Conservation (phyloP, 225 moss, liverwort and hornwort species). For the Straminergon stramineum region DNA sequence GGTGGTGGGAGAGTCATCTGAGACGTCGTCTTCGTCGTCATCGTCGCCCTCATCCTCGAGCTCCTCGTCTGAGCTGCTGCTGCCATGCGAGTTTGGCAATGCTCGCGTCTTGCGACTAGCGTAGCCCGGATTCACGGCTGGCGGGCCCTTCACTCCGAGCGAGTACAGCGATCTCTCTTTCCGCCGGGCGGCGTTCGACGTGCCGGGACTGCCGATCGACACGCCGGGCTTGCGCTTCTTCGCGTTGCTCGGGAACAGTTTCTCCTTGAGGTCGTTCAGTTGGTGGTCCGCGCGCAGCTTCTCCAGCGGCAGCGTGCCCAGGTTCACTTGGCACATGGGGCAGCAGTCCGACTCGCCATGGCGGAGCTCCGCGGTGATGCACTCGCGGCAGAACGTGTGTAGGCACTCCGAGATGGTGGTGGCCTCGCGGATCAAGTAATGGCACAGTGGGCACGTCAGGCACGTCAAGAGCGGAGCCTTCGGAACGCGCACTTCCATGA, state of each 20-base stretch:
- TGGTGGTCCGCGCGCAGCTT: slow-evolving; percentile 94
- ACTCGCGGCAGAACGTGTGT: slow-evolving; percentile 84
- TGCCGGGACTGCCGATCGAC: slow-evolving; percentile 37
- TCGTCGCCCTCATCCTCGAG: slow-evolving; percentile 53
- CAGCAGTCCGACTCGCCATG: slow-evolving; percentile 88
- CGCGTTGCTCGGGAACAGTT: slow-evolving; percentile 58
- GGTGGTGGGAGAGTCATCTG: slow-evolving; percentile 32
- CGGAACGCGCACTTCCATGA: slow-evolving; percentile 57
- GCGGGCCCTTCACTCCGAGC: slow-evolving; percentile 74
- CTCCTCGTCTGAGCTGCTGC: slow-evolving; percentile 48
- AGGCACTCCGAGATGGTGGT: slow-evolving; percentile 97
- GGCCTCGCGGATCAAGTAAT: slow-evolving; percentile 66
- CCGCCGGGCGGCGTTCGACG: slow-evolving; percentile 46
- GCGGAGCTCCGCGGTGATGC: slow-evolving; percentile 69
- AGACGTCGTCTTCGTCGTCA: slow-evolving; percentile 37
- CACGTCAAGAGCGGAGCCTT: slow-evolving; percentile 68
- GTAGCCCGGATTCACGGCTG: slow-evolving; percentile 72
- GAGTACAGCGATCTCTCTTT: slow-evolving; percentile 93
- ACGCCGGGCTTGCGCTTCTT: slow-evolving; percentile 74
- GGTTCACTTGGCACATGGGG: slow-evolving; percentile 89
- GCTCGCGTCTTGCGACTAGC: slow-evolving; percentile 74
- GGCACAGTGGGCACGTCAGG: slow-evolving; percentile 83
- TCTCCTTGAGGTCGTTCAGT: slow-evolving; percentile 79
- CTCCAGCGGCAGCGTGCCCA: slow-evolving; percentile 92
- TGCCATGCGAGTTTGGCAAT: slow-evolving; percentile 35